Conservation (phyloP, 1,284 basidiomycete genomes). For the Flammula alnicola region DNA sequence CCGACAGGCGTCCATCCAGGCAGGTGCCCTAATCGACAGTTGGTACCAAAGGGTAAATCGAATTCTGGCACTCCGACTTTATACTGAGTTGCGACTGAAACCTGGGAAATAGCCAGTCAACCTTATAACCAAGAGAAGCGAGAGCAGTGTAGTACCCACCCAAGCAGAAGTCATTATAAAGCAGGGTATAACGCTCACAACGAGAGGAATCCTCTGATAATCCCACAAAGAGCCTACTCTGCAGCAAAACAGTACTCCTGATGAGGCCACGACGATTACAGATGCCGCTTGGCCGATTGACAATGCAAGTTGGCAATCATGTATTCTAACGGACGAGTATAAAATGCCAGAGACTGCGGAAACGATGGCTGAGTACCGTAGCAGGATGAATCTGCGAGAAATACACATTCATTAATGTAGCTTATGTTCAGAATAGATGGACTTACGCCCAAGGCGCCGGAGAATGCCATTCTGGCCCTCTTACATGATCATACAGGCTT, state of each 20-base stretch:
- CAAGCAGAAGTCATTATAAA: constrained; percentile 29
- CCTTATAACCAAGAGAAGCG: not conserved
- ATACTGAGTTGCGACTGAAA: constrained; percentile 30
- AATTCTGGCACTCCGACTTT: constrained; percentile 19
- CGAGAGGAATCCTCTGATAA: constrained; percentile 22
- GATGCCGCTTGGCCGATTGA: constrained; percentile 29
- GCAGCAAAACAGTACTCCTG: constrained; percentile 31
- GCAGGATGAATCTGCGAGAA: constrained; percentile 27
- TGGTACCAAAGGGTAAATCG: constrained; percentile 29
- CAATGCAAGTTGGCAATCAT: constrained; percentile 29
- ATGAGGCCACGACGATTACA: constrained; percentile 26
- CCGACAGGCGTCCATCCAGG: constrained; percentile 32
- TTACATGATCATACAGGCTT: constrained; percentile 26
- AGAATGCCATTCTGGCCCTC: constrained; percentile 27
- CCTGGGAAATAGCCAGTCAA: constrained; percentile 14
- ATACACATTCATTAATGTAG: not conserved
- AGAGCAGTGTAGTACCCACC: too few relatives aligned
- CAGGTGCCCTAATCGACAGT: constrained; percentile 30
- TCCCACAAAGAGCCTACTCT: constrained; percentile 33
- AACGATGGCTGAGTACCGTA: constrained; percentile 32
- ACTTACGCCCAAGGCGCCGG: constrained; percentile 33
- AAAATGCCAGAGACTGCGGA: constrained; percentile 29
- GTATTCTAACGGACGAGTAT: constrained; percentile 27
- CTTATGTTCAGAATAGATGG: not conserved
- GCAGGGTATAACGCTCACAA: constrained; percentile 20